Evolutionary conservation across 345 rosid species (phyloP), one percentile per base, ranked within the genome.

Genomic region (Eucalyptus regnans): DNA sequence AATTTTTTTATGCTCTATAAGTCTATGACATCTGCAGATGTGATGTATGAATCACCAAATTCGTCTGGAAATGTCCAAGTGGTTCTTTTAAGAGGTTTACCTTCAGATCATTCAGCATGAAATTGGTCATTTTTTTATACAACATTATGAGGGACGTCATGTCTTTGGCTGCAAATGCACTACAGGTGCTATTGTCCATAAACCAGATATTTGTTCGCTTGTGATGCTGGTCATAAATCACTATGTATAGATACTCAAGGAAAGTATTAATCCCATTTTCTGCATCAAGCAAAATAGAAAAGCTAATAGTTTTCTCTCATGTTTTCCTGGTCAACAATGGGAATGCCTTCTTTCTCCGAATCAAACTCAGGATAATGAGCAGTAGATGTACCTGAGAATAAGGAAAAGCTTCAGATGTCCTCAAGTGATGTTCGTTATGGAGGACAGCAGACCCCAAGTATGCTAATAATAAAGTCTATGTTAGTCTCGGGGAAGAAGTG

Each of bases 401-500:
- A n/a, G 76, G 76, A n/a, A 64, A 64, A 64, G 20, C 41, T 64
- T 64, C 76, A n/a, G 41, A 64, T n/a, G 20, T 64, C 31, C 18
- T 64, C 76, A 7, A 64, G 18, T 64, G n/a, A n/a, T n/a, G 76
- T 64, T 37, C 41, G 41, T 37, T 99, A 31, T 97, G 98, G 99
- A 93, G 98, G 91, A 93, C 97, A 4, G 90, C 96, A 5, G 99
- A 96, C 51, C 91, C 94, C 66, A 97, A 96, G 90, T 94, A 98
- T 89, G 94, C 98, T 87, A 94, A 93, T 86, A 94, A 95, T 86
- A 96, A 95, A 94, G 97, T 97, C 71, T 95, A 96, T 88, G 98
- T 97, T 11, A 98, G 96, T 90, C 98, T 98, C 22, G 97, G 94
- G 50, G 98, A 98, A 93, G 97, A 96, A 95, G 94, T 94, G 97